Conservation (phyloP, 2,329 filamentous ascomycete genomes). For the Aspergillus cejpii region DNA sequence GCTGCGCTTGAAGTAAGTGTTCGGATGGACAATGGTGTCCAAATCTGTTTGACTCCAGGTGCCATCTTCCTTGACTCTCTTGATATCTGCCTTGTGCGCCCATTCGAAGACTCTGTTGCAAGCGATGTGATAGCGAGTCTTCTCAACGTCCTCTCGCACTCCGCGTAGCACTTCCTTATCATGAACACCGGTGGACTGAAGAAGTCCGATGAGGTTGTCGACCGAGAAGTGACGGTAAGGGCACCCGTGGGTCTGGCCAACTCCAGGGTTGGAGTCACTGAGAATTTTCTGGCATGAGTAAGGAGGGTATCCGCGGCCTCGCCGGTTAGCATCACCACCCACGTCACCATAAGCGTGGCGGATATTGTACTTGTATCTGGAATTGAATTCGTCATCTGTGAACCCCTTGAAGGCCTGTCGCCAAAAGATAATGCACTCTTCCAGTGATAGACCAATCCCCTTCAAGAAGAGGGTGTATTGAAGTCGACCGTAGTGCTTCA, state of each 20-base stretch:
- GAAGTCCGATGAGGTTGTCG: slow-evolving; percentile 72
- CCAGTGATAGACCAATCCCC: slow-evolving; percentile 83
- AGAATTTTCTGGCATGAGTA: slow-evolving; percentile 94
- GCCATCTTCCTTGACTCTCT: slow-evolving; percentile 66
- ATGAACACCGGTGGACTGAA: slow-evolving; percentile 71
- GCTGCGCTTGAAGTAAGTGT: slow-evolving; percentile 95
- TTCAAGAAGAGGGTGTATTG: slow-evolving; percentile 97
- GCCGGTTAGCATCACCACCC: slow-evolving; percentile 80
- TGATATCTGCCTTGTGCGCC: slow-evolving; percentile 71
- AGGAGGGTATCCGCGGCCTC: slow-evolving; percentile 80
- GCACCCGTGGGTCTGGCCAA: slow-evolving; percentile 89
- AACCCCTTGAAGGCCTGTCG: slow-evolving; percentile 75
- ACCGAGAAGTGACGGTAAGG: slow-evolving; percentile 87
- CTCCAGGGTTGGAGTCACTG: slow-evolving; percentile 76
- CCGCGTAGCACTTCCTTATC: slow-evolving; percentile 71
- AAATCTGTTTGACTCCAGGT: slow-evolving; percentile 67
- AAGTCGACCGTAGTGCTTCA: slow-evolving; percentile 87
- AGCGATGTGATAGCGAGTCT: slow-evolving; percentile 85
- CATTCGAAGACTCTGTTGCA: slow-evolving; percentile 95
- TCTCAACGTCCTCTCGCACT: slow-evolving; percentile 82
- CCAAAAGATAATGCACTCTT: slow-evolving; percentile 91
- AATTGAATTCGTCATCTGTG: slow-evolving; percentile 92
- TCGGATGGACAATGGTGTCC: slow-evolving; percentile 94
- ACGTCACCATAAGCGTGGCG: slow-evolving; percentile 94
- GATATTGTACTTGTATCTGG: slow-evolving; percentile 95